Base-by-base conservation (phyloP, 1,284 basidiomycete species). In the Sanghuangporus sanghuang region DNA sequence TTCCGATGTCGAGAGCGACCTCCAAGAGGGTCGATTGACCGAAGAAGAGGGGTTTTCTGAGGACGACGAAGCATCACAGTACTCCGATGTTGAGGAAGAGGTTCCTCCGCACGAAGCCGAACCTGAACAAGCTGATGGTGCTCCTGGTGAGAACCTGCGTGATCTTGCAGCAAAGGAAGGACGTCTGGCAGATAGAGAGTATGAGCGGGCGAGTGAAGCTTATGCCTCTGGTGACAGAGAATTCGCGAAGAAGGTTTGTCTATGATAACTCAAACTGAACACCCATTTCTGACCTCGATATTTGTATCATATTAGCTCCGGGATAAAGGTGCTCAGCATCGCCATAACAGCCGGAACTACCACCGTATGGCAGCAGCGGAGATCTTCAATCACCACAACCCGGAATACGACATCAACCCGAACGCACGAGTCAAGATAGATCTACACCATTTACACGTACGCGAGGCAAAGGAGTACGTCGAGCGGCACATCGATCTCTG, bases 331-430 rank as follows among this genome's bases (percentile, higher is more conserved):
- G 49, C 39, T 3, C 46, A 58, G 14, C 62, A 63, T 46, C 55
- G 56, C 11, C 32, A 52, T n/a, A 35, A 27, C 11, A 59, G 52
- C 36, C 39, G 52, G 38, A 59, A 58, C 36, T 59, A 58, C 48
- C 27, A 59, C 48, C 62, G 62, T 6, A 48, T 53, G 40, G 62
- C 62, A 18, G 62, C 62, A 18, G 55, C 62, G 6, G 56, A 63
- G 49, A 63, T 61, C 12, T 64, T 64, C 54, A 61, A 50, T 42
- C 21, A 54, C 44, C 52, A 57, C 18, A 64, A 64, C 27, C 63
- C 63, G 18, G 54, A 52, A 35, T 64, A 64, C 49, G 46, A 64
- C 40, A 53, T 52, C 32, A 54, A 36, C 8, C 57, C 50, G 16
- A 27, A 4, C 40, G 48, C 54, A 21, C 61, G 53, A 23, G 54